Percentiles rank a stretch among this genome's conserved stretches.
phyloP scores from a whole-genome alignment of 345 rosid genomes.

The Arabis hirsuta region DNA sequence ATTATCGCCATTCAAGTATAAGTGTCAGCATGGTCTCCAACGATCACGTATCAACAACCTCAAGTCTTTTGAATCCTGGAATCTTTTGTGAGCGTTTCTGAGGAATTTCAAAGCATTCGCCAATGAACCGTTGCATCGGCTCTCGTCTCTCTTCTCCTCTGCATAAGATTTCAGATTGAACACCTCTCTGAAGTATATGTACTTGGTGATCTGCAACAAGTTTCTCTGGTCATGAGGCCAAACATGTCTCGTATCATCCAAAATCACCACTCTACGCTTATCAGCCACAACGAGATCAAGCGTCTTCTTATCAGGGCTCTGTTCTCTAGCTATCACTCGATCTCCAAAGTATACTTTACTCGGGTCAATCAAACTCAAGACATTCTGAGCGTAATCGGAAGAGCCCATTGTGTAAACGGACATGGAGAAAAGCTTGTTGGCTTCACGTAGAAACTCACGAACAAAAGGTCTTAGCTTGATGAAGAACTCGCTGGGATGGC shows the following conservation, averaged over 20 bases:
- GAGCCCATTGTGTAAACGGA: constrained; percentile 28
- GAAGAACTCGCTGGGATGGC: background rate
- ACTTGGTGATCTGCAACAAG: constrained; percentile 20
- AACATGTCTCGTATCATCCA: constrained; percentile 21
- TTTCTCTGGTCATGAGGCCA: constrained; percentile 29
- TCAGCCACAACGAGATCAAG: constrained; percentile 23
- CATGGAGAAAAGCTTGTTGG: constrained; percentile 29
- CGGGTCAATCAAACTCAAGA: constrained; percentile 31
- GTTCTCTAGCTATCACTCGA: constrained; percentile 14
- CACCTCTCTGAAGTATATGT: background rate
- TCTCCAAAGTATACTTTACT: constrained; percentile 14
- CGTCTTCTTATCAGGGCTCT: background rate
- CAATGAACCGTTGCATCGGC: constrained; percentile 12
- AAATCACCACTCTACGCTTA: constrained; percentile 25
- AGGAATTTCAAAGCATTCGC: background rate
- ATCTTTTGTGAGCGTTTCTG: background rate
- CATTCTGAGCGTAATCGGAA: background rate
- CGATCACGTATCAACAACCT: constrained; percentile 12
- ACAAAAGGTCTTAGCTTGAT: constrained; percentile 31
- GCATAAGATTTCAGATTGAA: constrained; percentile 13
- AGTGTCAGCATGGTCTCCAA: background rate
- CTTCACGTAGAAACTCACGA: constrained; percentile 13
- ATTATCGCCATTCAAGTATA: too few relatives aligned
- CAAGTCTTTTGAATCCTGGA: background rate
- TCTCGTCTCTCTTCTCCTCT: constrained; percentile 34